Base-by-base conservation (phyloP, 176 grass and related monocot genomes). In the Lolium rigidum region DNA sequence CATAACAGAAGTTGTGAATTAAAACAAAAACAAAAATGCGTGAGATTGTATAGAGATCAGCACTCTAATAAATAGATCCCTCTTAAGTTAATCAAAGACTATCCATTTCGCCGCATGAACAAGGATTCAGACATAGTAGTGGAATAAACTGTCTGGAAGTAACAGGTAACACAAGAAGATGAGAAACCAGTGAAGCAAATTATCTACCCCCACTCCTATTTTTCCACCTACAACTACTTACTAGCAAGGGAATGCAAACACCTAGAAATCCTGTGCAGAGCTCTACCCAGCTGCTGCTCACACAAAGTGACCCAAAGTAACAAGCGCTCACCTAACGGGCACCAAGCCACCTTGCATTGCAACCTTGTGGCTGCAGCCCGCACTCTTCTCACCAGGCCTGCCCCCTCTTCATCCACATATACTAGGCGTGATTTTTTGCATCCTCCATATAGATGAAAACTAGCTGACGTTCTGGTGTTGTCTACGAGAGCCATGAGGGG, bases 301-400 rank as follows among this genome's bases (percentile, higher is more conserved):
- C 77, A 80, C 77, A 89, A 89, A 83, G 80, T 5, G 47, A 31
- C 72, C 35, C 72, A 49, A 38, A 16, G 22, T 8, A 84, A 88
- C 62, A 39, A 67, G 58, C 35, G 9, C 20, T 10, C 87, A 89
- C 87, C 87, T 74, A 84, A 25, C 82, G 22, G 48, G 67, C 35
- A 74, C 76, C 74, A 55, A 12, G 74, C 74, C 25, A 55, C 74
- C 74, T 76, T 76, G 49, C 49, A 18, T 76, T 20, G 73, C 67
- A 80, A 84, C 77, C 39, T 79, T 61, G 76, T 21, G 56, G 55
- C 47, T 51, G 37, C 35, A 46, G 5, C 7, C 7, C 24, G 48
- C 74, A 35, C 5, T 70, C 49, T 31, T 18, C 49, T 76, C 49
- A 69, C 35, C 66, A 66, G 3, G 63, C 66, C 35, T 3, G 7